phyloP scores from a whole-genome alignment of 305 asterid species.

The Fraxinus platypoda region DNA sequence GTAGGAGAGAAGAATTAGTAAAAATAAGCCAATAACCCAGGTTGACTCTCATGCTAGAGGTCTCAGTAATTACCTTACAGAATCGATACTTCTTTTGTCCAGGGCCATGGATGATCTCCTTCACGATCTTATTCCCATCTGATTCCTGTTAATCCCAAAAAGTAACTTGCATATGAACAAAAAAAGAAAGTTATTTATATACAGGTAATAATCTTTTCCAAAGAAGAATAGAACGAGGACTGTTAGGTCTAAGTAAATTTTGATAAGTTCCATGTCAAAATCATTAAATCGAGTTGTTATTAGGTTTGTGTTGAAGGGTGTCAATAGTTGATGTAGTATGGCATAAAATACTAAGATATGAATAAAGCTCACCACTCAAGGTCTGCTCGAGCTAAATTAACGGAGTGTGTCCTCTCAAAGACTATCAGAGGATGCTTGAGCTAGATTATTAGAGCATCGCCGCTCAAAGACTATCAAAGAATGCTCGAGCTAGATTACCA shows the following conservation, averaged over 20 bases:
- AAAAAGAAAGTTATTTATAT: neutral
- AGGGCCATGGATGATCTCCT: constrained; percentile 60
- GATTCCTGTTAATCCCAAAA: constrained; percentile 51
- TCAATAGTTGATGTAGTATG: neutral
- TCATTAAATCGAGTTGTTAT: neutral
- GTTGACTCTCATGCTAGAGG: neutral
- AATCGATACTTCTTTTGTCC: constrained; percentile 71
- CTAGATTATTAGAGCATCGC: neutral
- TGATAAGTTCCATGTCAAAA: neutral
- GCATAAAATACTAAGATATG: neutral
- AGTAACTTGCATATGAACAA: constrained; percentile 4
- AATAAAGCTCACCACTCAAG: neutral
- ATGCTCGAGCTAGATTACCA: neutral
- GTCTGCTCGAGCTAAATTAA: neutral
- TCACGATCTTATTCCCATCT: constrained; percentile 78
- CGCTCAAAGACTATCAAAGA: neutral
- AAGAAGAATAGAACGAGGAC: neutral
- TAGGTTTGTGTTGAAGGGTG: neutral
- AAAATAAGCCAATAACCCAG: neutral
- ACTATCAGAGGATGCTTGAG: neutral
- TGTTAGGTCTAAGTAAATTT: neutral
- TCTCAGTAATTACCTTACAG: constrained; percentile 60
- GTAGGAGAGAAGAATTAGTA: neutral
- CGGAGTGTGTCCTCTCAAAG: neutral
- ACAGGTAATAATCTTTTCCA: neutral